Base-by-base conservation (phyloP, 2,329 filamentous ascomycete genomes). In the Aciculosporium take region DNA sequence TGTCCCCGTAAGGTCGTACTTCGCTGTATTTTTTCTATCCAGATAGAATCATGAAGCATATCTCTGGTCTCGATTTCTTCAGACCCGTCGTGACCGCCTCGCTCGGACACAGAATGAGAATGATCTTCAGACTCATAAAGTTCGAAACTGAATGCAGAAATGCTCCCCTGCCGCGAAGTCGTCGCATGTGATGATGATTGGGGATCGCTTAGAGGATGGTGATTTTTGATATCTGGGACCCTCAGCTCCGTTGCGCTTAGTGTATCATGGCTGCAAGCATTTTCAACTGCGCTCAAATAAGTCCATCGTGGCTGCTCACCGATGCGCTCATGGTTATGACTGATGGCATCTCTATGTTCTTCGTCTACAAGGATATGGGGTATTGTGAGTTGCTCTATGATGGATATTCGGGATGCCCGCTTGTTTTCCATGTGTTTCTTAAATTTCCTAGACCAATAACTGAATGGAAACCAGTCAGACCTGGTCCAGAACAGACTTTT, bases 311-410 rank as follows among this genome's bases (percentile, higher is more conserved):
- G 43, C 29, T 43, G 40, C 13, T 41, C 38, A 13, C 8, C 12
- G 8, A 7, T 20, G 20, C n/a, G 17, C 7, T 6, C 21, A 3
- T 39, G 28, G 15, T 32, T 24, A 13, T 39, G 33, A 25, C 21
- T 13, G 4, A 27, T 44, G 51, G 56, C 42, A 49, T 63, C 58
- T 41, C 71, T 71, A 33, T 76, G 74, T 48, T 85, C 80, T 43
- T 89, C 82, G 49, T 95, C 86, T 18, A 95, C 83, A 46, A 84
- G 79, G 46, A 96, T 94, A 55, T 94, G 86, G 0, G 89, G 89
- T 21, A 94, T 81, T 17, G 78, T 80, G 48, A 94, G 78, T 50
- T 84, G 77, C 3, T 88, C 87, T 24, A 93, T 67, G 1, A 68
- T 73, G 4, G 79, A 81, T 76, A 95, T 83, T 46, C 86, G 81